Evolutionary conservation across 2,329 filamentous ascomycete genomes (phyloP).

Genomic region (Tolypocladium capitatum): DNA sequence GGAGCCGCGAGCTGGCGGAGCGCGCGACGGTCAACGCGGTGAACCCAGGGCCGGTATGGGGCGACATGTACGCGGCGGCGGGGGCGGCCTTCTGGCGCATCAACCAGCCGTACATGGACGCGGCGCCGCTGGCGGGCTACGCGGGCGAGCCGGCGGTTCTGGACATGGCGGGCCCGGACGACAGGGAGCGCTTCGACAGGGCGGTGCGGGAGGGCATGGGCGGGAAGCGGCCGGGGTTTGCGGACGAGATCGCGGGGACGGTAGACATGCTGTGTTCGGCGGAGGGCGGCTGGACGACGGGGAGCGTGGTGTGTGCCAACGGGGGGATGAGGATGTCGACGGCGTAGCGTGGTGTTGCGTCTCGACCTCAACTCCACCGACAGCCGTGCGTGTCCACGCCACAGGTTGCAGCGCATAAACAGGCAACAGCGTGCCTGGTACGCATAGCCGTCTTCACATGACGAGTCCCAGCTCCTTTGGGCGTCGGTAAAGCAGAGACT

Average conservation of each 20-base stretch:
- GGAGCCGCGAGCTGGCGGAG: constrained; percentile 42
- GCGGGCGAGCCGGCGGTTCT: constrained; percentile 17
- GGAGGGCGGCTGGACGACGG: constrained; percentile 56
- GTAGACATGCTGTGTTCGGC: constrained; percentile 57
- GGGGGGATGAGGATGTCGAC: constrained; percentile 33
- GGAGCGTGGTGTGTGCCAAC: constrained; percentile 59
- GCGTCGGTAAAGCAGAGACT: not conserved
- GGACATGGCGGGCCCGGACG: constrained; percentile 12
- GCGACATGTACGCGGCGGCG: constrained; percentile 33
- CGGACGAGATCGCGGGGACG: constrained; percentile 50
- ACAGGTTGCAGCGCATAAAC: too few species aligned
- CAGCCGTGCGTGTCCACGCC: too few species aligned
- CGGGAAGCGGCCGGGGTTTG: constrained; percentile 20
- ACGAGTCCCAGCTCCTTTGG: not conserved
- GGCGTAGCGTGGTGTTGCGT: constrained; percentile 8
- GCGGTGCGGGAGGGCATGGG: constrained; percentile 20
- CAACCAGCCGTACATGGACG: constrained; percentile 24
- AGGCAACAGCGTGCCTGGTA: too few species aligned
- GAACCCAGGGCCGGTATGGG: constrained; percentile 43
- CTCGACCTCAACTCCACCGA: too few species aligned
- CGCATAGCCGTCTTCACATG: too few species aligned
- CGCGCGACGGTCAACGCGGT: constrained; percentile 42
- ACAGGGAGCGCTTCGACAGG: constrained; percentile 19
- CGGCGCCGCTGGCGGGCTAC: constrained; percentile 20
- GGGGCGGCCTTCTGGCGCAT: constrained; percentile 22